Conservation (phyloP, 2,329 filamentous ascomycete genomes). For the Ascochyta koolunga region DNA sequence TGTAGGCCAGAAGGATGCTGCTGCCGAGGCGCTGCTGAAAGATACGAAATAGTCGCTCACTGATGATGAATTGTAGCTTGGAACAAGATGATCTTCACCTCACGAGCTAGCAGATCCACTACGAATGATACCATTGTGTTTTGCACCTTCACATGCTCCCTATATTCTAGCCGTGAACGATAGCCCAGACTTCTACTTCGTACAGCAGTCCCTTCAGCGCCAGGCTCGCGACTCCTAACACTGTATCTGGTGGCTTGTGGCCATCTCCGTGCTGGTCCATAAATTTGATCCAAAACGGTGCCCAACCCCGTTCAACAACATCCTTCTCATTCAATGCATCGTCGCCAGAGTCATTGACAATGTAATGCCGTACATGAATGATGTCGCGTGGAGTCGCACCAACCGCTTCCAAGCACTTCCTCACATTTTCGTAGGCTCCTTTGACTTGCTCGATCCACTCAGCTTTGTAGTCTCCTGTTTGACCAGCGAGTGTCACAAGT, state of each 20-base stretch:
- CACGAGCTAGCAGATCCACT: not conserved
- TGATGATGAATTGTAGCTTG: not conserved
- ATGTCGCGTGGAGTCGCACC: constrained; percentile 45
- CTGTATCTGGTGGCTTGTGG: constrained; percentile 47
- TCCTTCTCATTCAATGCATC: constrained; percentile 28
- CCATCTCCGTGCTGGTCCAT: constrained; percentile 43
- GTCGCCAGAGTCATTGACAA: constrained; percentile 43
- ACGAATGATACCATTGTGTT: not conserved
- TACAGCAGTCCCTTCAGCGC: constrained; percentile 40
- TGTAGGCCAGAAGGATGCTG: constrained; percentile 53
- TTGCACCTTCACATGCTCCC: not conserved
- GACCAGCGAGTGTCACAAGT: constrained; percentile 43
- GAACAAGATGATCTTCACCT: not conserved
- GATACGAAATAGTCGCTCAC: constrained; percentile 35
- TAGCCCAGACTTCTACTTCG: constrained; percentile 43
- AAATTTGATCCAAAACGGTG: constrained; percentile 42
- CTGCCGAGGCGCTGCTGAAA: constrained; percentile 54
- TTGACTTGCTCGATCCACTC: constrained; percentile 36
- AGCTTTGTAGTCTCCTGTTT: constrained; percentile 31
- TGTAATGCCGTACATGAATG: constrained; percentile 44
- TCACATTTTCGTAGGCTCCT: constrained; percentile 37
- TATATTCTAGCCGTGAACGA: constrained; percentile 24
- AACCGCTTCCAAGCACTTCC: constrained; percentile 33
- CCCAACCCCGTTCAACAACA: constrained; percentile 41
- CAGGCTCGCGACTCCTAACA: constrained; percentile 43